A percentile compares a stretch with the other conserved stretches of the same genome.
These are phyloP conservation scores for Kwoniella sp. DNA, from an alignment of 768 basidiomycete genomes.

Conservation along the genomic window DNA sequence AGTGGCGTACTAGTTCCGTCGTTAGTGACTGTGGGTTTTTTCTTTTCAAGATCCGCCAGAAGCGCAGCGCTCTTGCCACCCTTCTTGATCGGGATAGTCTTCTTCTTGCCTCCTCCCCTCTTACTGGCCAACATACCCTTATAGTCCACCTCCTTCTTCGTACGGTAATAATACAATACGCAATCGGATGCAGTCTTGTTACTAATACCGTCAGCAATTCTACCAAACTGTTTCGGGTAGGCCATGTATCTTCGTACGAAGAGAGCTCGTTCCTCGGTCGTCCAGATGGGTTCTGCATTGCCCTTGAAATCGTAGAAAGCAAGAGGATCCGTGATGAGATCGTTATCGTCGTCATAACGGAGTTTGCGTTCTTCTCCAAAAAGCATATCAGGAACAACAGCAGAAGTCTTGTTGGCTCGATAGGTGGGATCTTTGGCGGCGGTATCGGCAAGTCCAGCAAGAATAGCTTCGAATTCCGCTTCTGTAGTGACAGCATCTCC, in stretches of 20 bases:
- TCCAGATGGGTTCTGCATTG: constrained; percentile 83
- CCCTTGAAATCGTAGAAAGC: constrained; percentile 71
- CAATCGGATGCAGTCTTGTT: constrained; percentile 87
- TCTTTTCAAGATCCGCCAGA: constrained; percentile 35
- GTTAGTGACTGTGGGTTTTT: constrained; percentile 33
- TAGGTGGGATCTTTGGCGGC: constrained; percentile 87
- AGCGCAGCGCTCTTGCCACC: constrained; percentile 43
- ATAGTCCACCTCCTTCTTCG: constrained; percentile 73
- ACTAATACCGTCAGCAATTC: constrained; percentile 72
- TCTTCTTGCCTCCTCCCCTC: constrained; percentile 33
- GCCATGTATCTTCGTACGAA: constrained; percentile 80
- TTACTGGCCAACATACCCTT: constrained; percentile 39
- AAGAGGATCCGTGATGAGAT: constrained; percentile 71
- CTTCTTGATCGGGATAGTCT: constrained; percentile 40
- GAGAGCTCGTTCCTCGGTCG: constrained; percentile 73
- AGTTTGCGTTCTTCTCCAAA: constrained; percentile 22
- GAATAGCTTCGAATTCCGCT: constrained; percentile 95
- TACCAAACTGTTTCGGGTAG: constrained; percentile 93
- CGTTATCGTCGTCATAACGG: constrained; percentile 79
- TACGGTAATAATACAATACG: constrained; percentile 89
- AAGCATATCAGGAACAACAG: constrained; percentile 83
- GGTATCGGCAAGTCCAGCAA: constrained; percentile 88
- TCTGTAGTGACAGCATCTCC: constrained; percentile 92
- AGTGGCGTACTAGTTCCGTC: constrained; percentile 25
- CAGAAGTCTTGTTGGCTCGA: constrained; percentile 81